Evolutionary conservation across 257 asterid genomes (phyloP).

Genomic region (Capsicum baccatum): DNA sequence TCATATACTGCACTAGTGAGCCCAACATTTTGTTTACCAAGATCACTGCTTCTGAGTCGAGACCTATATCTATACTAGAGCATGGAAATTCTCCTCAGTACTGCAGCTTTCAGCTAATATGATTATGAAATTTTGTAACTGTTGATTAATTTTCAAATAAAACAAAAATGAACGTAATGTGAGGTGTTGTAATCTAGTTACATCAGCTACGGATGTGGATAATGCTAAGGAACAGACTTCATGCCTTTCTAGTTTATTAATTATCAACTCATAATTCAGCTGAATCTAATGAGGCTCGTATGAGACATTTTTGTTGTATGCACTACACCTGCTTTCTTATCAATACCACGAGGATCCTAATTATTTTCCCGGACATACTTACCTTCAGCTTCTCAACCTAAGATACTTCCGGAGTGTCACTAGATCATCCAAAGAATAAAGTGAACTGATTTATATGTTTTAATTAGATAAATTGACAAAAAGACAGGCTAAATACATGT

Average conservation of each 20-base stretch:
- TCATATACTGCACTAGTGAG: constrained; percentile 16
- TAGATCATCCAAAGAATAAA: neutral
- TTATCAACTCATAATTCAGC: neutral
- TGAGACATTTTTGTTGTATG: neutral
- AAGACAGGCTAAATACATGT: neutral
- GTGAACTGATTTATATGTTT: neutral
- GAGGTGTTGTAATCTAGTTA: neutral
- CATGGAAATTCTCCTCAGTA: neutral
- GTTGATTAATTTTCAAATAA: neutral
- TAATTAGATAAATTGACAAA: neutral
- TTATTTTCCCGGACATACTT: neutral
- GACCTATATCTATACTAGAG: neutral
- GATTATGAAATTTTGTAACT: neutral
- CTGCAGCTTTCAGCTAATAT: neutral
- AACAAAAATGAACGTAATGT: neutral
- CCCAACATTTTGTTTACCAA: neutral
- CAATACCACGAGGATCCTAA: neutral
- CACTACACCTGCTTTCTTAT: neutral
- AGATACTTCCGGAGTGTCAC: neutral
- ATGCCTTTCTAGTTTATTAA: neutral
- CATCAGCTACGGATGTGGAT: neutral
- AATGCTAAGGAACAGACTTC: neutral
- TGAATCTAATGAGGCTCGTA: neutral
- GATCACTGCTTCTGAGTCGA: neutral
- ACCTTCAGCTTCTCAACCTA: constrained; percentile 1